A percentile compares a stretch with the other conserved stretches of the same genome.
phyloP scores from a whole-genome alignment of 768 basidiomycete genomes.

The Daedalea quercina region DNA sequence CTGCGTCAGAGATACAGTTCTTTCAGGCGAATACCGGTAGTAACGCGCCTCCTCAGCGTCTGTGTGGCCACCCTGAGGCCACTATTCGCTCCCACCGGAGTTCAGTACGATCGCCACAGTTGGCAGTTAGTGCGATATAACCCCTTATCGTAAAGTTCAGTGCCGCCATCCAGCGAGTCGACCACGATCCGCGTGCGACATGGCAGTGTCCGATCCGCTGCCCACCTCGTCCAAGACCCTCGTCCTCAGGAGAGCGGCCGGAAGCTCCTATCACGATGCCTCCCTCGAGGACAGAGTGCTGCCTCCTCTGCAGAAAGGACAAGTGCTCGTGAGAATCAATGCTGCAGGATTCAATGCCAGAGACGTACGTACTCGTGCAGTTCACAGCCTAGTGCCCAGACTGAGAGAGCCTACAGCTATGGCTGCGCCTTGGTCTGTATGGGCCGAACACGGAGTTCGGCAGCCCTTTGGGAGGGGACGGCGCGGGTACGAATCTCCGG shows the following conservation, averaged over 20 bases:
- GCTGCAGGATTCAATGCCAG: conserved; percentile 76
- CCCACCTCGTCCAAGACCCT: conserved; percentile 35
- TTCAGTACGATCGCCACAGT: too few species aligned
- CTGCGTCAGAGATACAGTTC: too few species aligned
- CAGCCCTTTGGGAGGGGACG: conserved; percentile 66
- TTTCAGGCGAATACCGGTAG: too few species aligned
- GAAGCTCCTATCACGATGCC: conserved; percentile 45
- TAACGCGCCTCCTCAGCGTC: too few species aligned
- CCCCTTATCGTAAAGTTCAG: too few species aligned
- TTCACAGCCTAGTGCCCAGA: not conserved
- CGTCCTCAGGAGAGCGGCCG: conserved; percentile 37
- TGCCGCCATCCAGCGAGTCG: too few species aligned
- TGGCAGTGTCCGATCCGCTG: not conserved
- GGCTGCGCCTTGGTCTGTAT: conserved; percentile 66
- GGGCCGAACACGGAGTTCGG: conserved; percentile 57
- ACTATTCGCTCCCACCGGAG: too few species aligned
- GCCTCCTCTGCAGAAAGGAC: conserved; percentile 42
- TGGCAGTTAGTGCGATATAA: too few species aligned
- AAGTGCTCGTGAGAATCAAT: conserved; percentile 60
- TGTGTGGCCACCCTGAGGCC: too few species aligned
- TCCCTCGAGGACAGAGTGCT: conserved; percentile 43
- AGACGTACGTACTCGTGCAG: conserved; percentile 38
- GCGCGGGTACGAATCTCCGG: conserved; percentile 43
- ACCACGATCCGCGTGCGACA: too few species aligned
- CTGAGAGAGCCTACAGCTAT: conserved; percentile 39